Percentiles rank a stretch among this genome's conserved stretches.
phyloP scores from a whole-genome alignment of 2,329 filamentous ascomycete species.

The Lomentospora prolificans region DNA sequence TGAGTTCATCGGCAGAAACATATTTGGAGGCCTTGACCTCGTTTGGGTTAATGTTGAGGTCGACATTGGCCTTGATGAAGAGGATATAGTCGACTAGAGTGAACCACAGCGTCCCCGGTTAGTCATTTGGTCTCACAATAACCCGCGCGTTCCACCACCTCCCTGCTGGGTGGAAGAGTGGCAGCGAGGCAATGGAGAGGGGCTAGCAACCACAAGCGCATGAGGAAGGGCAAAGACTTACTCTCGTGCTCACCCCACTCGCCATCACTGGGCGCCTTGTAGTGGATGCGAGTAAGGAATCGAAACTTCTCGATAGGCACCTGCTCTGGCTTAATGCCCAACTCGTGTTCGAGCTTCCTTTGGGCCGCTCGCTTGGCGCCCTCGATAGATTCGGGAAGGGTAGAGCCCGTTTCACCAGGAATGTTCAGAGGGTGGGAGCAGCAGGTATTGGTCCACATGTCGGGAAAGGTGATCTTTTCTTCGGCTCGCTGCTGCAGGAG shows the following conservation, averaged over 20 bases:
- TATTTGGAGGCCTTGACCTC: constrained; percentile 82
- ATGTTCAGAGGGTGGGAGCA: constrained; percentile 94
- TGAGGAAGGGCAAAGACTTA: constrained; percentile 47
- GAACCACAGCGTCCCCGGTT: constrained; percentile 10
- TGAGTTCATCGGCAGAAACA: constrained; percentile 72
- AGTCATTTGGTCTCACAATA: constrained; percentile 7
- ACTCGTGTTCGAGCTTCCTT: constrained; percentile 87
- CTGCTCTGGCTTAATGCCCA: constrained; percentile 82
- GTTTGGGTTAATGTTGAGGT: constrained; percentile 72
- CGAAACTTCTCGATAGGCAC: constrained; percentile 86
- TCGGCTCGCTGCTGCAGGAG: constrained; percentile 89
- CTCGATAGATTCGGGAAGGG: constrained; percentile 66
- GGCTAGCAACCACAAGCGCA: no score
- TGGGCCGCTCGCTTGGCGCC: constrained; percentile 89
- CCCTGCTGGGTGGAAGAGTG: background rate
- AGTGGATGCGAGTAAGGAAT: constrained; percentile 95
- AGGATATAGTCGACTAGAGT: constrained; percentile 87
- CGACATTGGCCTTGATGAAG: constrained; percentile 91
- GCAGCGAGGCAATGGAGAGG: no score
- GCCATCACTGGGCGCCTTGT: constrained; percentile 91
- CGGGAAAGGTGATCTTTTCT: constrained; percentile 98
- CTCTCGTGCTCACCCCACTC: constrained; percentile 99
- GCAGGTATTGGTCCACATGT: constrained; percentile 99
- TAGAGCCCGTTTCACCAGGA: constrained; percentile 79
- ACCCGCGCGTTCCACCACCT: background rate